These are phyloP conservation scores for Cymodocea nodosa DNA, from an alignment of 116 monocot genomes.

Conservation along the genomic window DNA sequence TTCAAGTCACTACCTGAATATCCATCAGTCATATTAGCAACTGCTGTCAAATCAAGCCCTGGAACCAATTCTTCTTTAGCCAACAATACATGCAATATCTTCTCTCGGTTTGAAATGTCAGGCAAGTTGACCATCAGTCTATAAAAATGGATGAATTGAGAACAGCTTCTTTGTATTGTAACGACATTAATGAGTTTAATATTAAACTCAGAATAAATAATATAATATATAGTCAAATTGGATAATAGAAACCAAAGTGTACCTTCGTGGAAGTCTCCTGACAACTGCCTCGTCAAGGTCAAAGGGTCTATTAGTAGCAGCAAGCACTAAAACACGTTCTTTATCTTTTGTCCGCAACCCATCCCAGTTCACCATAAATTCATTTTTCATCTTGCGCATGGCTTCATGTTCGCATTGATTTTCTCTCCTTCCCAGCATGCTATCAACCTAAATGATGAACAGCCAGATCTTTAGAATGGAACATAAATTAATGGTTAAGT, in stretches of 20 bases:
- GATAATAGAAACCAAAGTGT: not conserved
- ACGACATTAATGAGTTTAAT: not conserved
- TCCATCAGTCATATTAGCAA: constrained; percentile 93
- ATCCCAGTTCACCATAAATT: constrained; percentile 99
- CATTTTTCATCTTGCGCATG: constrained; percentile 99
- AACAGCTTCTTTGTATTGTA: not conserved
- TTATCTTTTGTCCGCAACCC: constrained; percentile 92
- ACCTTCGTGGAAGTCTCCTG: constrained; percentile 81
- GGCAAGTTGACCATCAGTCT: constrained; percentile 95
- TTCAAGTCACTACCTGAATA: constrained; percentile 99
- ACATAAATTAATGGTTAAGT: not conserved
- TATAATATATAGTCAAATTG: not conserved
- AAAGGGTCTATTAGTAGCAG: constrained; percentile 89
- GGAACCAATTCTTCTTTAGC: constrained; percentile 68
- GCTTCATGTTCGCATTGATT: constrained; percentile 99
- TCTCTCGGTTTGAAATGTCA: constrained; percentile 66
- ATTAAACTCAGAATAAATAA: not conserved
- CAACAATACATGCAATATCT: constrained; percentile 73
- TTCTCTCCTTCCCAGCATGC: constrained; percentile 94
- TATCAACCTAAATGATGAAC: constrained; percentile 61
- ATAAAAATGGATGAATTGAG: constrained; percentile 2
- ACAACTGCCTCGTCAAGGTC: constrained; percentile 99
- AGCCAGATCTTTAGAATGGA: not conserved
- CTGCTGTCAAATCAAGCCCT: constrained; percentile 39
- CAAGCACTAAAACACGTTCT: constrained; percentile 87